These are phyloP conservation scores for Backusella parvicylindrica DNA, from an alignment of 192 early-diverging fungal species.

Conservation along the genomic window DNA sequence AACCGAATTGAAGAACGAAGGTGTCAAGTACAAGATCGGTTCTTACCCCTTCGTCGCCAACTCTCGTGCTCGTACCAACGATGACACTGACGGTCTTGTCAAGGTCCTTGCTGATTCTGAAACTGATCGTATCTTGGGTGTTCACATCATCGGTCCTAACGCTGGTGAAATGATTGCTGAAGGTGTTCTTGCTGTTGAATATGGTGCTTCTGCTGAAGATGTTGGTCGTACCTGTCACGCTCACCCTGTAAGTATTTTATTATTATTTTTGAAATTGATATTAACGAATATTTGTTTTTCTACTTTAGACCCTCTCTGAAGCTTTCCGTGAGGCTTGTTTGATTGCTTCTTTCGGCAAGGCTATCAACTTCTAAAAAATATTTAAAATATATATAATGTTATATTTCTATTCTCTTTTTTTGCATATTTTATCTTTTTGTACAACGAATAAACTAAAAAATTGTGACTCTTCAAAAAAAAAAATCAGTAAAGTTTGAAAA, in stretches of 20 bases:
- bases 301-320: constrained; percentile 79
- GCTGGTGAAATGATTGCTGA: constrained; percentile 99
- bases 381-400: not conserved
- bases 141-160: constrained; percentile 98
- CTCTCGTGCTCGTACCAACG: constrained; percentile 96
- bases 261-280: not conserved
- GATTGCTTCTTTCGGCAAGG: constrained; percentile 78
- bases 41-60: constrained; percentile 96
- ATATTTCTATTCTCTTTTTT: not conserved
- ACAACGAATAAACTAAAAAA: not conserved
- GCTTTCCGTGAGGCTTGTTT: constrained; percentile 98
- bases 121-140: constrained; percentile 94
- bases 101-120: constrained; percentile 96
- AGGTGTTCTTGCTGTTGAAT: constrained; percentile 96
- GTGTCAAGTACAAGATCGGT: constrained; percentile 86
- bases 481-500: not conserved
- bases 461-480: constrained; percentile 2
- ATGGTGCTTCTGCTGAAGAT: constrained; percentile 97
- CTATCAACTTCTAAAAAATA: constrained; percentile 68
- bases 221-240: constrained; percentile 97
- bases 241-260: constrained; percentile 61
- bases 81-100: constrained; percentile 89
- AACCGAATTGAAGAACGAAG: constrained; percentile 84
- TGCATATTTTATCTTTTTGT: not conserved
- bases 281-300: not conserved